Percentiles rank a stretch among this genome's conserved stretches.
Conservation (phyloP, 352 stramenopile species). For the Poterioochromonas sp. region DNA sequence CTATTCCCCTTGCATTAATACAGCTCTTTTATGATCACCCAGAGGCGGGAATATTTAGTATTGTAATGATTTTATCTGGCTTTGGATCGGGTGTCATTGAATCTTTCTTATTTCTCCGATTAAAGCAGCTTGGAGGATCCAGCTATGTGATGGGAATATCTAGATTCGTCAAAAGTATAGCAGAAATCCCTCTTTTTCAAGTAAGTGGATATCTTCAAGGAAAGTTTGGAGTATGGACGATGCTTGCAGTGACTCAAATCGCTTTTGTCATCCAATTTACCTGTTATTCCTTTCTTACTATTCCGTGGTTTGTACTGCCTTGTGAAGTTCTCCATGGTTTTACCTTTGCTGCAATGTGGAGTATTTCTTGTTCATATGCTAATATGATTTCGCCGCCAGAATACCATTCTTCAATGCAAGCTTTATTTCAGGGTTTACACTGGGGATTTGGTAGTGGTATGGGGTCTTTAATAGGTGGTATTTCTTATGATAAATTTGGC, state of each 20-base stretch:
- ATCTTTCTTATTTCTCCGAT: conserved; percentile 16
- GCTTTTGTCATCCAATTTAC: conserved; percentile 9
- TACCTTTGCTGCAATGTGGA: conserved; percentile 8
- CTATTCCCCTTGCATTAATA: neutral
- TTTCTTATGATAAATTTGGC: conserved; percentile 7
- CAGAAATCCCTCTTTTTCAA: conserved; percentile 24
- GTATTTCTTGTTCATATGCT: conserved; percentile 11
- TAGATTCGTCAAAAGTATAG: neutral
- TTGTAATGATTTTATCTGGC: conserved; percentile 16
- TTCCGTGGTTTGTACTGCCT: neutral
- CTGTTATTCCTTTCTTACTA: conserved; percentile 3
- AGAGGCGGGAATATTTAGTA: neutral
- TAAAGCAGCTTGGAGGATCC: conserved; percentile 11
- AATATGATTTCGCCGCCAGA: conserved; percentile 1
- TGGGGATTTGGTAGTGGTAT: conserved; percentile 25
- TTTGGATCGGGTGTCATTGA: conserved; percentile 15
- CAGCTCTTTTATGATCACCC: neutral
- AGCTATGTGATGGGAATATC: conserved; percentile 10
- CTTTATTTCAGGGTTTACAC: neutral
- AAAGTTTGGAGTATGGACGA: neutral
- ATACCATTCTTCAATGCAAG: conserved; percentile 19
- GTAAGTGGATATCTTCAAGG: neutral
- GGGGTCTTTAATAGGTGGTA: conserved; percentile 7
- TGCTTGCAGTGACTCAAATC: neutral
- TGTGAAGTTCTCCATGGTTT: conserved; percentile 21